Evolutionary conservation across 352 stramenopile genomes (phyloP).

Genomic region (Phytophthora kernoviae): DNA sequence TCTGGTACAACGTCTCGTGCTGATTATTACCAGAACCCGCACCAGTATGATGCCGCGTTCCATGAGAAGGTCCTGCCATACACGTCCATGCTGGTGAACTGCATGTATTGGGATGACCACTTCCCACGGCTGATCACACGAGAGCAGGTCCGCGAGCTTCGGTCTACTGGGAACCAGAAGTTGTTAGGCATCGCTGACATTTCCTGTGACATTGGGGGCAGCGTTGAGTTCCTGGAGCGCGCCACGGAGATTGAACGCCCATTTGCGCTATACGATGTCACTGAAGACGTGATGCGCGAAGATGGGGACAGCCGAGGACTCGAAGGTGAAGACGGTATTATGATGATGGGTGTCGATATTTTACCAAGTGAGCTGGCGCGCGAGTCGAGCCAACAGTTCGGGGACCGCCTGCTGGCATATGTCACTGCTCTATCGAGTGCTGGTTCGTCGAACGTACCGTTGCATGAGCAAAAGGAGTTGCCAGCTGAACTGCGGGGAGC

Average conservation of each 20-base stretch:
- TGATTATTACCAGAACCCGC: conserved; percentile 92
- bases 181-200: conserved; percentile 95
- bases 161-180: conserved; percentile 67
- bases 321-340: conserved; percentile 69
- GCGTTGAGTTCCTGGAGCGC: conserved; percentile 94
- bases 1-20: conserved; percentile 39
- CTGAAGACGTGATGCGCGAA: conserved; percentile 68
- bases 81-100: conserved; percentile 94
- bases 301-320: conserved; percentile 54
- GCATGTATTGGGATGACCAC: conserved; percentile 97
- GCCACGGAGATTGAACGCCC: conserved; percentile 94
- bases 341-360: conserved; percentile 96
- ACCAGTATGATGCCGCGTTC: conserved; percentile 92
- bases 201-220: conserved; percentile 94
- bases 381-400: conserved; percentile 96
- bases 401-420: conserved; percentile 91
- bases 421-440: conserved; percentile 59
- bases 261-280: conserved; percentile 92
- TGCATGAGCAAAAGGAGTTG: conserved; percentile 59
- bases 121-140: conserved; percentile 94
- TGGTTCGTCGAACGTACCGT: conserved; percentile 56
- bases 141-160: conserved; percentile 85
- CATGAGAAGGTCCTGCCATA: conserved; percentile 90
- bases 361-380: conserved; percentile 93
- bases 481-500: conserved; percentile 86